These are phyloP conservation scores for Annona cherimola DNA, from an alignment of 164 flowering plant species.

Conservation along the genomic window DNA sequence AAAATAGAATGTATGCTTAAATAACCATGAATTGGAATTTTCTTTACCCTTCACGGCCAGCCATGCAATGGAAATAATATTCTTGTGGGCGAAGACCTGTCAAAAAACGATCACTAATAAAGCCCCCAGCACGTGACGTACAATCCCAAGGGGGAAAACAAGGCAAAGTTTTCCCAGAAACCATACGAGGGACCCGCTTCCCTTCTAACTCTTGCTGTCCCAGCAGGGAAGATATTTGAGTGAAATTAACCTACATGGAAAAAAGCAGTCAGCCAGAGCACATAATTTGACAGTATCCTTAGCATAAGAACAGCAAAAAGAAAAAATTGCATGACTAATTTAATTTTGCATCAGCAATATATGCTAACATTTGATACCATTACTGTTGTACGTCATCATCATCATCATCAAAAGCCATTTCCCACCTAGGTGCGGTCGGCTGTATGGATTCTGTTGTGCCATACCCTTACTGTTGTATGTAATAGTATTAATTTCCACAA, in stretches of 20 bases:
- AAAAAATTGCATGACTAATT: too few species aligned
- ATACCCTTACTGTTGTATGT: too few species aligned
- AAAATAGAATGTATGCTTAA: background rate
- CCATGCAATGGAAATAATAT: slow-evolving; percentile 99
- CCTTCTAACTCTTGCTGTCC: slow-evolving; percentile 98
- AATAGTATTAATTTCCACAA: too few species aligned
- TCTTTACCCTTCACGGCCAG: slow-evolving; percentile 98
- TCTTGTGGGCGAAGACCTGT: slow-evolving; percentile 97
- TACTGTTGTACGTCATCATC: too few species aligned
- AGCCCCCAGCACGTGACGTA: slow-evolving; percentile 88
- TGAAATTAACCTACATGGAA: slow-evolving; percentile 70
- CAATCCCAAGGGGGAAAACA: slow-evolving; percentile 92
- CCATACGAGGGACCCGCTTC: slow-evolving; percentile 94
- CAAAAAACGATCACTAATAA: slow-evolving; percentile 82
- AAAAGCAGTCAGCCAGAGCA: background rate
- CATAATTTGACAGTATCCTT: background rate
- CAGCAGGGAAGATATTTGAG: slow-evolving; percentile 80
- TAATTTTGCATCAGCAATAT: background rate
- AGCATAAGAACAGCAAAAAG: background rate
- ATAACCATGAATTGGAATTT: background rate
- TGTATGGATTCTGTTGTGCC: too few species aligned
- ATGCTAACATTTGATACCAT: too few species aligned
- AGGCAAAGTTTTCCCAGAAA: slow-evolving; percentile 95
- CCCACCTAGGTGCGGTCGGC: too few species aligned
- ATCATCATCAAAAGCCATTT: too few species aligned